phyloP scores from a whole-genome alignment of 352 stramenopile species.

The Globisporangium lucens region DNA sequence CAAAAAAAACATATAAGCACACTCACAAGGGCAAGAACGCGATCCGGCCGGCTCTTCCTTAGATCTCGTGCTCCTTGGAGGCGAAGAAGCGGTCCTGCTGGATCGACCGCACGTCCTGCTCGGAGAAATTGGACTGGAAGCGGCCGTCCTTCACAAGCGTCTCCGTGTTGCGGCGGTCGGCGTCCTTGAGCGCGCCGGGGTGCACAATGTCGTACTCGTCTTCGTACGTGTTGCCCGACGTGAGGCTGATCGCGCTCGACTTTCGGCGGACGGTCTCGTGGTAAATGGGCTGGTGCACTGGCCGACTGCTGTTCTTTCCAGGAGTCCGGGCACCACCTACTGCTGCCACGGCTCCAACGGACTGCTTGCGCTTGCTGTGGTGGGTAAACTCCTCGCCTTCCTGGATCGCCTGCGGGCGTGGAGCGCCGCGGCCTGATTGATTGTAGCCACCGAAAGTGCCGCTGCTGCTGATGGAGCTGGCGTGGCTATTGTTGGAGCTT shows the following conservation, averaged over 20 bases:
- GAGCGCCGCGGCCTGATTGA: neutral
- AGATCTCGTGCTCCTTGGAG: constrained; percentile 18
- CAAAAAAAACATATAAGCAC: neutral
- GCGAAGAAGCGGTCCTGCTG: constrained; percentile 22
- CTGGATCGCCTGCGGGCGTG: constrained; percentile 8
- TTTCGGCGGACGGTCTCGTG: neutral
- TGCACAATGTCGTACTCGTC: constrained; percentile 81
- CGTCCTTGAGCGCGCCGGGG: constrained; percentile 47
- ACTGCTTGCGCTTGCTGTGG: constrained; percentile 14
- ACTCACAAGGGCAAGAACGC: neutral
- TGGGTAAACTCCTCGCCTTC: constrained; percentile 8
- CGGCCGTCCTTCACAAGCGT: constrained; percentile 50
- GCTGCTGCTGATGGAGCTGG: constrained; percentile 3
- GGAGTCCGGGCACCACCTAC: constrained; percentile 1
- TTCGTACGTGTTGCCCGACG: constrained; percentile 19
- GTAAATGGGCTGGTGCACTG: constrained; percentile 12
- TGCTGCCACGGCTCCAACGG: neutral
- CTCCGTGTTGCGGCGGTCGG: constrained; percentile 66
- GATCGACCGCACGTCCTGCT: constrained; percentile 32
- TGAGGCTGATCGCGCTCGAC: constrained; percentile 6
- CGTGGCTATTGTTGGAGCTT: constrained; percentile 5
- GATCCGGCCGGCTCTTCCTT: neutral
- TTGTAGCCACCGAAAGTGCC: neutral
- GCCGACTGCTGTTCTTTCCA: constrained; percentile 8
- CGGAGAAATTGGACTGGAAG: constrained; percentile 65